Conservation (phyloP, 2,329 filamentous ascomycete genomes). For the Phoma herbarum region DNA sequence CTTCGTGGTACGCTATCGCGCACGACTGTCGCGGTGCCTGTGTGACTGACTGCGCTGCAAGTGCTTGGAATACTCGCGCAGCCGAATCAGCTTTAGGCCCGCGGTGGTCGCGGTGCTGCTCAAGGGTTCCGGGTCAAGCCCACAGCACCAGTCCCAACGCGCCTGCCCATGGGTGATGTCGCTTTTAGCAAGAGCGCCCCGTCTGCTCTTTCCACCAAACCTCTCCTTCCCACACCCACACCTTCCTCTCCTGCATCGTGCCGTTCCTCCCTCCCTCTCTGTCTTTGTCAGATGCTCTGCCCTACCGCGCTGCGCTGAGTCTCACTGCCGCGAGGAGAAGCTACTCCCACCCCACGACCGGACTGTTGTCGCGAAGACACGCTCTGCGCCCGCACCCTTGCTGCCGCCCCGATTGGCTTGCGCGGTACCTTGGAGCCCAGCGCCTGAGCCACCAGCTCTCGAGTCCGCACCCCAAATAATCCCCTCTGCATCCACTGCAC, state of each 20-base stretch:
- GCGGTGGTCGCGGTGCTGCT: slow-evolving; percentile 19
- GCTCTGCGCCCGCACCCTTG: slow-evolving; percentile 16
- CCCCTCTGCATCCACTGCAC: slow-evolving; percentile 24
- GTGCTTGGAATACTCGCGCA: slow-evolving; percentile 26
- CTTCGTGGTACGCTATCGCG: slow-evolving; percentile 18
- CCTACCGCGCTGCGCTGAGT: slow-evolving; percentile 12
- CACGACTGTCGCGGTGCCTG: slow-evolving; percentile 28
- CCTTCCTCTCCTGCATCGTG: slow-evolving; percentile 20
- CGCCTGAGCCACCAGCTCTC: slow-evolving; percentile 26
- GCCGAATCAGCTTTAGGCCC: slow-evolving; percentile 32
- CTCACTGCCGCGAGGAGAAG: slow-evolving; percentile 12
- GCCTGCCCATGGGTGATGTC: slow-evolving; percentile 23
- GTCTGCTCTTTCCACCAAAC: slow-evolving; percentile 22
- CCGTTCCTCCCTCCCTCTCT: slow-evolving; percentile 22
- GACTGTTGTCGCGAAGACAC: not conserved
- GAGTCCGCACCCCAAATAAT: slow-evolving; percentile 37
- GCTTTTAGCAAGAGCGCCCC: slow-evolving; percentile 26
- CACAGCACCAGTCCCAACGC: slow-evolving; percentile 25
- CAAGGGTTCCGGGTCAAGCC: slow-evolving; percentile 21
- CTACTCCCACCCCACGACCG: slow-evolving; percentile 10
- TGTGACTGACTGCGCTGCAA: slow-evolving; percentile 29
- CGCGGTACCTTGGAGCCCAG: slow-evolving; percentile 22
- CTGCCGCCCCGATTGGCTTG: slow-evolving; percentile 29
- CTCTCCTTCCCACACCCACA: slow-evolving; percentile 21
- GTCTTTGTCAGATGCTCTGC: slow-evolving; percentile 21